Conservation (phyloP, 306 rosid genomes). For the Citrullus amarus region DNA sequence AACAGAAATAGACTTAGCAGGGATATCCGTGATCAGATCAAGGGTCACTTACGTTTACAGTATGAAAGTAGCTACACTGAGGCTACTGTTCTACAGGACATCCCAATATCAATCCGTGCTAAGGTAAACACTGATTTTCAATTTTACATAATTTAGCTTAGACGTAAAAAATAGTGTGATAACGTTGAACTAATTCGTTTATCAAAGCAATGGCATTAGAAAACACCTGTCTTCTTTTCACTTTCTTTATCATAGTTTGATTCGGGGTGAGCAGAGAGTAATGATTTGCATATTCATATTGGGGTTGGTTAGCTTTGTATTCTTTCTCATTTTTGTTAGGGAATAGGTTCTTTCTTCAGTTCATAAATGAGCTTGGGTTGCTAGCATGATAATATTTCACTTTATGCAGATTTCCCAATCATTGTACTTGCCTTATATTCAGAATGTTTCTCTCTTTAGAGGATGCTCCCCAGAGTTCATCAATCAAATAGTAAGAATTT, state of each 20-base stretch:
- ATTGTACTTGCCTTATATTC: constrained; percentile 49
- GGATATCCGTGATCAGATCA: constrained; percentile 81
- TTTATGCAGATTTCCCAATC: constrained; percentile 69
- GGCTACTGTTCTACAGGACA: constrained; percentile 63
- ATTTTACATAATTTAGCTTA: neutral
- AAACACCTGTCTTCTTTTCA: neutral
- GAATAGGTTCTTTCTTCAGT: neutral
- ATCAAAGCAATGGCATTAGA: neutral
- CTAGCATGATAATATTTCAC: neutral
- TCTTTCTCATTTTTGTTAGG: neutral
- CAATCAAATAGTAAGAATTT: constrained; percentile 73
- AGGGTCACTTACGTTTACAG: constrained; percentile 83
- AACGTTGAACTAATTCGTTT: neutral
- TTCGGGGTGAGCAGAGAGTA: neutral
- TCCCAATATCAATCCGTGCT: constrained; percentile 79
- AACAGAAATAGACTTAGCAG: constrained; percentile 78
- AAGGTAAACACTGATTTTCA: constrained; percentile 37
- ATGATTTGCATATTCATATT: neutral
- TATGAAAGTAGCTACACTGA: constrained; percentile 90
- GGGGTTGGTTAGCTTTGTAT: neutral
- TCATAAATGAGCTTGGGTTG: neutral
- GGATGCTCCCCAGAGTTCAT: constrained; percentile 82
- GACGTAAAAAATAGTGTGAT: neutral
- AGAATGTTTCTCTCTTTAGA: constrained; percentile 53
- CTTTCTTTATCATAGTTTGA: neutral